Base-by-base conservation (phyloP, 2,329 filamentous ascomycete genomes). In the Aspergillus oerlinghausenensis region DNA sequence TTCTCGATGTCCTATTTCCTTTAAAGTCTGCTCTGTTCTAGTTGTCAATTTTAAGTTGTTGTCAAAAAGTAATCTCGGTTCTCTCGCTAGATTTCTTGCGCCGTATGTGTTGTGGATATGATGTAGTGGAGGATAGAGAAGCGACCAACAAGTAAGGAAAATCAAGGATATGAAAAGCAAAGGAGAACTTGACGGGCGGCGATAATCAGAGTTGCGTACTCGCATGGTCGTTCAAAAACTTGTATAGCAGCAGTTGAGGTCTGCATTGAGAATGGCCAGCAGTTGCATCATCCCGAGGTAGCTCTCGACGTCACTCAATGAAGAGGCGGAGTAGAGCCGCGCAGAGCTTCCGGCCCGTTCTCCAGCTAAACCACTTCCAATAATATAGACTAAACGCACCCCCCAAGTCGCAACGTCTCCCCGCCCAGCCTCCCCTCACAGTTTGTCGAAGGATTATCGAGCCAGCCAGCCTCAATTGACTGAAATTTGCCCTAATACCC, bases 41-140 rank as follows among this genome's bases (percentile, higher is more conserved):
- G 60, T 63, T 62, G 58, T 55, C 60, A 62, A 65, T 63, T 51
- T 56, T 29, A 65, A 62, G 57, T 62, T 60, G 58, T 42, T 52
- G 21, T 35, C 23, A 32, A 35, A 35, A 51, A 51, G 21, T 51
- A 47, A 47, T 45, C n/a, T 47, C 23, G 10, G 9, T 47, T 26
- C 23, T 14, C 25, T 17, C 32, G 32, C 32, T 38, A 38, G 42
- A 21, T 23, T 21, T 23, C 42, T 45, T 23, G 42, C 3, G 42
- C 3, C 19, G n/a, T 43, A 21, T 8, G 8, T 38, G 32, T 17
- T 14, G 14, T 14, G 32, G 32, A 17, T 17, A 38, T 38, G 14
- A 38, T 38, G 32, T 38, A 38, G 32, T 17, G 14, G 32, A 17
- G 11, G 1, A 17, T 14, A 23, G 21, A 43, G 10, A 45, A 45